Evolutionary conservation across 1,284 basidiomycete species (phyloP).

Genomic region (Takashimella koratensis): DNA sequence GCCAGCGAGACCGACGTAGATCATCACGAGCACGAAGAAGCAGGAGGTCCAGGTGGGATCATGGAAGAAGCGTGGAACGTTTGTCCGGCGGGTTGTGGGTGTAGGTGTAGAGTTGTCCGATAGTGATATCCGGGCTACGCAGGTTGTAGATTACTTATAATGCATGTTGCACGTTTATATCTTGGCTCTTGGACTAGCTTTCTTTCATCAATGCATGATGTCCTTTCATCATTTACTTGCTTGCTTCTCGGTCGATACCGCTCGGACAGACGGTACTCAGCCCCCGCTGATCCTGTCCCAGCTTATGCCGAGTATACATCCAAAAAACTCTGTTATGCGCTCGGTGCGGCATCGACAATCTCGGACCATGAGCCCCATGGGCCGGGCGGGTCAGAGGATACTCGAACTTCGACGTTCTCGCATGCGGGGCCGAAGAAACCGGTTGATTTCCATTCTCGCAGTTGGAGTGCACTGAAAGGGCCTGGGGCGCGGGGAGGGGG

Average conservation of each 20-base stretch:
- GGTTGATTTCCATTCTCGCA: conserved; percentile 43
- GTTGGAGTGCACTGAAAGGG: conserved; percentile 40
- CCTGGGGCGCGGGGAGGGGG: conserved; percentile 21
- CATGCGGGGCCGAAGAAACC: conserved; percentile 48
- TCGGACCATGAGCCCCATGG: conserved; percentile 44
- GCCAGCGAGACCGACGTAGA: conserved; percentile 3
- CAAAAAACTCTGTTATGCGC: too few relatives aligned
- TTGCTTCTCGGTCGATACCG: too few relatives aligned
- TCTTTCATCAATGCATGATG: too few relatives aligned
- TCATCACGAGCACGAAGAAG: too few relatives aligned
- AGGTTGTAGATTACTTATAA: too few relatives aligned
- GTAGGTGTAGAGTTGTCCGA: conserved; percentile 27
- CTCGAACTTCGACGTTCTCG: conserved; percentile 48
- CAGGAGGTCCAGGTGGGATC: background rate
- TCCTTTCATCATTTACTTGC: too few relatives aligned
- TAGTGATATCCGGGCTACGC: background rate
- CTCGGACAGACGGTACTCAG: too few relatives aligned
- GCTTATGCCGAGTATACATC: too few relatives aligned
- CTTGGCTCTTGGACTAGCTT: too few relatives aligned
- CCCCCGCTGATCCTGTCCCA: too few relatives aligned
- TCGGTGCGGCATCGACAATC: conserved; percentile 22
- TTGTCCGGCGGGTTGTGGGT: conserved; percentile 43
- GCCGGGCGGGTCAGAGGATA: conserved; percentile 15
- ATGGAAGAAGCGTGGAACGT: conserved; percentile 18
- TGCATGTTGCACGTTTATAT: too few relatives aligned